phyloP scores from a whole-genome alignment of 2,329 filamentous ascomycete species.

The Grosmannia huntii region DNA sequence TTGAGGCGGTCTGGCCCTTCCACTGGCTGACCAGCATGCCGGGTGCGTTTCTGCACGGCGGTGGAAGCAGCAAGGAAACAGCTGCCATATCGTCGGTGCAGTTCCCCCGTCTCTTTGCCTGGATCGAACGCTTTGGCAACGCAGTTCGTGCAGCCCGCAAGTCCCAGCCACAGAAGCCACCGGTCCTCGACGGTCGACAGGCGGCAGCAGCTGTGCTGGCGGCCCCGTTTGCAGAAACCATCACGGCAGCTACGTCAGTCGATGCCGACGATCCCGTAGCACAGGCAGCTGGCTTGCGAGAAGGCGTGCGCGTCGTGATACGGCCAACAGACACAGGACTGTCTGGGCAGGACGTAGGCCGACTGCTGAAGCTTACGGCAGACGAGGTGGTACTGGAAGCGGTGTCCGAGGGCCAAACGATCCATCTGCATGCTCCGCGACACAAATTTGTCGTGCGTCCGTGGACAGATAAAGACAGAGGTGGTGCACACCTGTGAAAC shows the following conservation, averaged over 20 bases:
- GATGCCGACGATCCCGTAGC: constrained; percentile 30
- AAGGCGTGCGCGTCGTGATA: constrained; percentile 42
- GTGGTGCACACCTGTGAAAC: not conserved
- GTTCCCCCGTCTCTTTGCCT: constrained; percentile 50
- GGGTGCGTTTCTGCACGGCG: constrained; percentile 33
- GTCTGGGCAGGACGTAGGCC: constrained; percentile 44
- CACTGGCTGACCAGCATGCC: constrained; percentile 49
- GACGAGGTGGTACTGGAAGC: constrained; percentile 42
- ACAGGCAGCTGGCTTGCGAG: constrained; percentile 31
- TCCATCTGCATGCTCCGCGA: constrained; percentile 49
- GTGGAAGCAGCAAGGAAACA: not conserved
- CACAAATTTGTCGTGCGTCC: constrained; percentile 40
- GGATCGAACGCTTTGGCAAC: constrained; percentile 48
- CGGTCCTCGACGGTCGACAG: constrained; percentile 37
- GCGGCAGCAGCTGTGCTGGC: constrained; percentile 34
- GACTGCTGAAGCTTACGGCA: constrained; percentile 35
- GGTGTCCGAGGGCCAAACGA: constrained; percentile 21
- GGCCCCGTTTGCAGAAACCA: constrained; percentile 27
- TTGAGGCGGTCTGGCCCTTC: constrained; percentile 56
- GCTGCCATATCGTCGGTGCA: constrained; percentile 29
- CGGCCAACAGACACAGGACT: constrained; percentile 51
- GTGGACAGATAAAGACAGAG: not conserved
- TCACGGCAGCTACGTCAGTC: not conserved
- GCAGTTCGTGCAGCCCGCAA: constrained; percentile 30
- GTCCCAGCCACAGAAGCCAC: constrained; percentile 12